These are phyloP conservation scores for Lolium perenne DNA, from an alignment of 176 grass and related monocot species.

Conservation along the genomic window DNA sequence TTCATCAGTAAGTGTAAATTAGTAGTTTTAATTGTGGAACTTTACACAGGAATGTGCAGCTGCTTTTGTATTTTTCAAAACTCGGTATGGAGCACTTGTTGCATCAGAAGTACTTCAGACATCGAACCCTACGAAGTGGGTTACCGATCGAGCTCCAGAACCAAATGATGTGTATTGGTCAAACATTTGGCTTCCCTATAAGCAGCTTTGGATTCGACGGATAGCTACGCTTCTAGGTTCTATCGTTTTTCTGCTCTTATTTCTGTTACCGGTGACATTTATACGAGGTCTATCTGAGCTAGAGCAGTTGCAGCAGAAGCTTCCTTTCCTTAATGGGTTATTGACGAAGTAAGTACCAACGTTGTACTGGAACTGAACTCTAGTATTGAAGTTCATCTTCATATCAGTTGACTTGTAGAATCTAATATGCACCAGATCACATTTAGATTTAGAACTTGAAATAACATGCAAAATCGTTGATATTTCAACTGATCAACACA, in stretches of 20 bases:
- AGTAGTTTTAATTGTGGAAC: slow-evolving; percentile 26
- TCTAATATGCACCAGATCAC: background rate
- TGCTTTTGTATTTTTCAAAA: slow-evolving; percentile 96
- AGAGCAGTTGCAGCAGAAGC: slow-evolving; percentile 69
- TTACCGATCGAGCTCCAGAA: slow-evolving; percentile 80
- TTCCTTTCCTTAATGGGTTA: slow-evolving; percentile 77
- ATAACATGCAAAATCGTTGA: background rate
- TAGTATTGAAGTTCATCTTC: background rate
- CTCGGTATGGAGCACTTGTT: slow-evolving; percentile 82
- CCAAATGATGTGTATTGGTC: slow-evolving; percentile 96
- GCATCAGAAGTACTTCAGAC: slow-evolving; percentile 85
- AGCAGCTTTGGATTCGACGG: slow-evolving; percentile 82
- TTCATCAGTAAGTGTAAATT: slow-evolving; percentile 8
- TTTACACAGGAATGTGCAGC: slow-evolving; percentile 71
- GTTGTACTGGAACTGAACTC: background rate
- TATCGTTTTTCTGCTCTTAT: background rate
- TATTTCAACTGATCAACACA: slow-evolving; percentile 7
- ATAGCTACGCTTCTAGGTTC: slow-evolving; percentile 36
- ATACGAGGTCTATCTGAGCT: slow-evolving; percentile 47
- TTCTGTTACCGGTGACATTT: background rate
- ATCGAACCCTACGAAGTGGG: slow-evolving; percentile 88
- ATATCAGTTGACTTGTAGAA: background rate
- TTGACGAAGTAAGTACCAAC: slow-evolving; percentile 67
- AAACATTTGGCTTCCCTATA: slow-evolving; percentile 88
- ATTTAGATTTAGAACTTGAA: background rate